Conservation (phyloP, 2,329 filamentous ascomycete genomes). For the Pyrenochaeta sp. region DNA sequence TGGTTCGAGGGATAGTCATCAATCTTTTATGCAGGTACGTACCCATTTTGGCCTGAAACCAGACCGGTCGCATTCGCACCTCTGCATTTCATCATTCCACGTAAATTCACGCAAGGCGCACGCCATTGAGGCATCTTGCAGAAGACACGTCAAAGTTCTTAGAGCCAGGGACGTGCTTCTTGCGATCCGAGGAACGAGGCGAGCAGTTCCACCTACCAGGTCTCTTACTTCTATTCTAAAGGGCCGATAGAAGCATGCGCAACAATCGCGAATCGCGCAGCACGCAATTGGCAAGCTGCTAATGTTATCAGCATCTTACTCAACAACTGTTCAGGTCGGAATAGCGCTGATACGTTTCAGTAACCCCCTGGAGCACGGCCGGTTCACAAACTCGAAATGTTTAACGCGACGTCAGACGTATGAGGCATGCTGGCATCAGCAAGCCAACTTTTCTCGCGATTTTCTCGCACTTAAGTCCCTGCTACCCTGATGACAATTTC, state of each 20-base stretch:
- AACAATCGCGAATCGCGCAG: constrained; percentile 11
- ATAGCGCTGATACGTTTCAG: background rate
- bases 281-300: constrained; percentile 8
- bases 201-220: background rate
- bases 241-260: constrained; percentile 18
- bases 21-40: background rate
- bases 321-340: constrained; percentile 5
- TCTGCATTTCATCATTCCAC: background rate
- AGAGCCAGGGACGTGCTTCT: background rate
- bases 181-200: background rate
- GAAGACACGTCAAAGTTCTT: background rate
- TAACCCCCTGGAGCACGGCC: background rate
- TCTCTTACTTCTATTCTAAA: constrained; percentile 6
- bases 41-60: background rate
- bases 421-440: background rate
- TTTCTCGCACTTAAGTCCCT: background rate
- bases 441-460: background rate
- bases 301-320: constrained; percentile 12
- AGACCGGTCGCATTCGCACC: too few species aligned
- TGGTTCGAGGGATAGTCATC: background rate
- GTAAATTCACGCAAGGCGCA: background rate
- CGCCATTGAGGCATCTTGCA: background rate
- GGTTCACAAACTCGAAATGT: background rate
- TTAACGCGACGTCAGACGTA: background rate
- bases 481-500: background rate